phyloP scores from a whole-genome alignment of 1,284 basidiomycete genomes.

The Austroboletus novae-zelandiae region DNA sequence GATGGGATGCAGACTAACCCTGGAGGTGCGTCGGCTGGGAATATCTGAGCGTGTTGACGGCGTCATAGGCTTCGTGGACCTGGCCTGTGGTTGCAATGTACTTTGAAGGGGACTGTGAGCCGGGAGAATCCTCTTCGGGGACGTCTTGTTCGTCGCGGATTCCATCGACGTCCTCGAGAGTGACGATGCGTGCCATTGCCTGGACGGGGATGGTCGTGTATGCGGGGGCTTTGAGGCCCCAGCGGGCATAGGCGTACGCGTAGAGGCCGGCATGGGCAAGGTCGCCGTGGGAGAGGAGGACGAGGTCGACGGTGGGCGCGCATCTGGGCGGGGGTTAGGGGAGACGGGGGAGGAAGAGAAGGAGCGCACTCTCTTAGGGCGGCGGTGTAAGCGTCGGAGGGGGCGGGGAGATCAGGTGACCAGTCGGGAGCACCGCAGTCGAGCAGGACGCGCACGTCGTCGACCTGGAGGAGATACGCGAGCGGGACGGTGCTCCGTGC shows the following conservation, averaged over 20 bases:
- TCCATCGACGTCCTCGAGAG: slow-evolving; percentile 79
- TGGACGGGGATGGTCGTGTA: slow-evolving; percentile 96
- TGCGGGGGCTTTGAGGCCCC: slow-evolving; percentile 89
- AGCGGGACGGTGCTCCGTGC: slow-evolving; percentile 65
- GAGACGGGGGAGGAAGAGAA: neutral
- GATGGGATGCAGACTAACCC: slow-evolving; percentile 50
- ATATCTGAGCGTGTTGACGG: slow-evolving; percentile 89
- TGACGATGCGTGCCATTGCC: slow-evolving; percentile 92
- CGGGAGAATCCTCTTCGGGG: slow-evolving; percentile 34
- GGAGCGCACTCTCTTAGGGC: slow-evolving; percentile 61
- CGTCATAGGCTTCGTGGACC: slow-evolving; percentile 94
- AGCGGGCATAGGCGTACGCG: slow-evolving; percentile 85
- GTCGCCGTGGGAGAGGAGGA: slow-evolving; percentile 92
- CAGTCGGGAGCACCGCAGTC: slow-evolving; percentile 93
- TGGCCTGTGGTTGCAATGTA: slow-evolving; percentile 78
- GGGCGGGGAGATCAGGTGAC: slow-evolving; percentile 53
- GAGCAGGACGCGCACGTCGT: slow-evolving; percentile 90
- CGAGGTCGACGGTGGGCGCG: slow-evolving; percentile 78
- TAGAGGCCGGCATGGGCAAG: slow-evolving; percentile 87
- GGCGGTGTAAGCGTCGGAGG: slow-evolving; percentile 63
- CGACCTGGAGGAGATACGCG: slow-evolving; percentile 89
- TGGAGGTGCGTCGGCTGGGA: slow-evolving; percentile 95
- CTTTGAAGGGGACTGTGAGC: slow-evolving; percentile 40
- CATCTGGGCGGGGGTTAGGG: slow-evolving; percentile 42
- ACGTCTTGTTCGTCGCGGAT: slow-evolving; percentile 77